Base-by-base conservation (phyloP, 2,329 filamentous ascomycete species). In the Alternaria triticimaculans region DNA sequence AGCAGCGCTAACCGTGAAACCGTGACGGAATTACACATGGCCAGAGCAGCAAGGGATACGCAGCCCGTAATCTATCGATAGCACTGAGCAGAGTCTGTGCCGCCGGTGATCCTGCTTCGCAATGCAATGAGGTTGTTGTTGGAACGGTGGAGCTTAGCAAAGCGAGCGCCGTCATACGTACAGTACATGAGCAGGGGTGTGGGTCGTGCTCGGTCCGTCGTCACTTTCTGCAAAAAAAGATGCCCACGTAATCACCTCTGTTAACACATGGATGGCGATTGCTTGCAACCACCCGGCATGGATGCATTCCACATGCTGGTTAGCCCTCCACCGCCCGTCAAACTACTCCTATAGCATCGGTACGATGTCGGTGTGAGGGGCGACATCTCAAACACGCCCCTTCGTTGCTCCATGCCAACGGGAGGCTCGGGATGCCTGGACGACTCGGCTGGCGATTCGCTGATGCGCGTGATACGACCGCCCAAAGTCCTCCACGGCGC, bases 1-100 rank as follows among this genome's bases (percentile, higher is more conserved):
- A 58, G 62, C 66, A 69, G 65, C 74, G 70, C 74, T 75, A 76
- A 73, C 66, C 64, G 73, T 77, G 75, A 68, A 71, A 77, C 72
- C 62, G 69, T 73, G 69, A 72, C 68, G 66, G 68, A 58, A 65
- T 41, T 41, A 41, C 37, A 58, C 60, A 66, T 68, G 37, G 66
- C 70, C 73, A 73, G 75, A 68, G 74, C 69, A 70, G 65, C 55
- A 58, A 62, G 55, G 55, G 41, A 59, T 53, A 64, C 65, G 70
- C 65, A 67, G 62, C 63, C 66, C 63, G 65, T 63, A 65, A 70
- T 66, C 55, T 66, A 70, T 68, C 58, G 65, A 68, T 59, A 65
- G 60, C 63, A 54, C 62, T 65, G 49, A 53, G 21, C 25, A 51
- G 62, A 69, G 67, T 67, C 68, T 68, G 66, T 69, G 70, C 64